A percentile compares a stretch with the other conserved stretches of the same genome.
Evolutionary conservation across 805 yeast species (phyloP).

Genomic region (Starmerella bombi): DNA sequence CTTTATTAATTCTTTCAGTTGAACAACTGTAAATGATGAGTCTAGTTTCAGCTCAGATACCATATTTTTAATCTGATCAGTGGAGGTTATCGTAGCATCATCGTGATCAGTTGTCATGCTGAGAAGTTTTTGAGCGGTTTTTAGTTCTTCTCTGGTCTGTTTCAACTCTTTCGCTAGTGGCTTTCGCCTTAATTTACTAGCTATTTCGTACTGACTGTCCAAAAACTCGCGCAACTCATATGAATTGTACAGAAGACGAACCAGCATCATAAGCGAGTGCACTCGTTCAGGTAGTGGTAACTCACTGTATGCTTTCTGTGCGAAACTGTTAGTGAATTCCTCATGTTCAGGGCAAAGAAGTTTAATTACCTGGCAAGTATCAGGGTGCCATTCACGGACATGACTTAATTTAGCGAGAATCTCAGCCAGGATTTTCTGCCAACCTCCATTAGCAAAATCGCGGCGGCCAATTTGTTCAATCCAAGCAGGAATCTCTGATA

Average conservation of each 20-base stretch:
- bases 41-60: neutral
- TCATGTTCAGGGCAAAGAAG: constrained; percentile 39
- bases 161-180: constrained; percentile 50
- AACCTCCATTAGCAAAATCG: constrained; percentile 67
- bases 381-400: constrained; percentile 39
- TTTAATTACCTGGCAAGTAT: constrained; percentile 39
- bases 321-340: constrained; percentile 37
- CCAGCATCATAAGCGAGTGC: constrained; percentile 45
- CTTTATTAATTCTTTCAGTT: constrained; percentile 25
- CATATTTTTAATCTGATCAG: neutral
- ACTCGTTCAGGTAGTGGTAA: constrained; percentile 44
- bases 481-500: constrained; percentile 36
- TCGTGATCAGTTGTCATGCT: constrained; percentile 25
- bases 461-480: constrained; percentile 61
- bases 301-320: constrained; percentile 42
- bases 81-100: too few relatives aligned
- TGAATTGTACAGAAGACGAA: constrained; percentile 49
- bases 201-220: constrained; percentile 54
- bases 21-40: neutral
- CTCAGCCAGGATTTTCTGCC: constrained; percentile 72
- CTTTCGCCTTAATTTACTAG: constrained; percentile 49
- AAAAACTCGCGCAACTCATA: constrained; percentile 46
- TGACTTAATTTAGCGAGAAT: constrained; percentile 48
- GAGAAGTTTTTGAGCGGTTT: constrained; percentile 27
- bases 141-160: constrained; percentile 37